phyloP scores from a whole-genome alignment of 805 yeast genomes.

The Wickerhamiella vanderwaltii region DNA sequence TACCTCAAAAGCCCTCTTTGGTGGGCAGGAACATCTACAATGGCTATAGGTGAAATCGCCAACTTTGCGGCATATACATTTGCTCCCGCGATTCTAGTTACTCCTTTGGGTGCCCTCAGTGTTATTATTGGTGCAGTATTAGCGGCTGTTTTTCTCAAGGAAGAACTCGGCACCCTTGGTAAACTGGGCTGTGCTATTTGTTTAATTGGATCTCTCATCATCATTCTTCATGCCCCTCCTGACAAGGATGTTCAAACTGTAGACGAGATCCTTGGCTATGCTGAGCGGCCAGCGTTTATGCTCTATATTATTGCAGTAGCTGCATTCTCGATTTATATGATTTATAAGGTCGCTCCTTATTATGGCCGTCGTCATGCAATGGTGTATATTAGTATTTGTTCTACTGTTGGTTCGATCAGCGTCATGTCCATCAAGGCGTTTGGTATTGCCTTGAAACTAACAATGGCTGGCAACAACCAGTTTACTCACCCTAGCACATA shows the following conservation, averaged over 20 bases:
- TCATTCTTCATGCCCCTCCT: slow-evolving; percentile 87
- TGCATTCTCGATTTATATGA: slow-evolving; percentile 61
- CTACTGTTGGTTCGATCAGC: slow-evolving; percentile 79
- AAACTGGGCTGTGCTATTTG: slow-evolving; percentile 90
- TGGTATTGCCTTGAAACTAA: slow-evolving; percentile 80
- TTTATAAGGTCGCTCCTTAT: slow-evolving; percentile 68
- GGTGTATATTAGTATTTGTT: slow-evolving; percentile 81
- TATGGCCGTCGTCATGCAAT: slow-evolving; percentile 74
- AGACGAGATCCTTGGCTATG: slow-evolving; percentile 73
- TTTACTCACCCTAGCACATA: slow-evolving; percentile 77
- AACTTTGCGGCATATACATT: slow-evolving; percentile 91
- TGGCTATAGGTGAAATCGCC: slow-evolving; percentile 87
- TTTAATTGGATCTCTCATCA: slow-evolving; percentile 73
- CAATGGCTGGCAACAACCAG: slow-evolving; percentile 76
- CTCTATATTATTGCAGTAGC: slow-evolving; percentile 52
- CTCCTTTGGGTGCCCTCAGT: slow-evolving; percentile 82
- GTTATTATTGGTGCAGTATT: slow-evolving; percentile 86
- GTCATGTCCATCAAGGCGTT: slow-evolving; percentile 89
- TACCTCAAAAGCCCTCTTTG: slow-evolving; percentile 77
- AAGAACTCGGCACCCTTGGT: slow-evolving; percentile 77
- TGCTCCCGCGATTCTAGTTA: slow-evolving; percentile 86
- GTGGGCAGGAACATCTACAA: slow-evolving; percentile 84
- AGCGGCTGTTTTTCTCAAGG: slow-evolving; percentile 74
- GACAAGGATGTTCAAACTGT: slow-evolving; percentile 81
- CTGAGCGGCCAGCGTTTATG: slow-evolving; percentile 61